phyloP scores from a whole-genome alignment of 495 filamentous ascomycete species.

The Penicillium samsonianum region DNA sequence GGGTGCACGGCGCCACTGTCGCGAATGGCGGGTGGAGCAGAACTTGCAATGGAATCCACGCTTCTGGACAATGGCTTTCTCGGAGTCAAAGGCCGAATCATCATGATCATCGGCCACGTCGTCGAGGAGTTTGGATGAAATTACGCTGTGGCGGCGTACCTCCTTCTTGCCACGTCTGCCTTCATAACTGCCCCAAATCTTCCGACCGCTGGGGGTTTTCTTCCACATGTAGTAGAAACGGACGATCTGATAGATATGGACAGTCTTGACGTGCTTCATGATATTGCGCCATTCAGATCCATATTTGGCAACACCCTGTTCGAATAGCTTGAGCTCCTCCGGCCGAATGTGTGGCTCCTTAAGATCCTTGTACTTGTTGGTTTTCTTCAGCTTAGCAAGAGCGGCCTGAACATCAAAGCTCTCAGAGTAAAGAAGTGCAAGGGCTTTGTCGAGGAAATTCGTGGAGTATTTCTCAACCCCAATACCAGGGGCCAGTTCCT shows the following conservation, averaged over 20 bases:
- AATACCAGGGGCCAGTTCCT: constrained; percentile 57
- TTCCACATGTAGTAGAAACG: constrained; percentile 99
- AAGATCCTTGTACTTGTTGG: constrained; percentile 72
- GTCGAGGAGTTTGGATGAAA: constrained; percentile 69
- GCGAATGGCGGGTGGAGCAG: constrained; percentile 73
- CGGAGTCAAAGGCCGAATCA: constrained; percentile 93
- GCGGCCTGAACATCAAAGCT: constrained; percentile 71
- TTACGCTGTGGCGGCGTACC: constrained; percentile 59
- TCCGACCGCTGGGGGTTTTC: constrained; percentile 79
- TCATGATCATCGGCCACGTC: constrained; percentile 92
- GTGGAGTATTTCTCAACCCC: constrained; percentile 71
- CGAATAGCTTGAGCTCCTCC: constrained; percentile 83
- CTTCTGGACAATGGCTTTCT: constrained; percentile 77
- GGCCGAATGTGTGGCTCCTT: constrained; percentile 80
- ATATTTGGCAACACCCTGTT: constrained; percentile 86
- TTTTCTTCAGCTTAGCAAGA: constrained; percentile 66
- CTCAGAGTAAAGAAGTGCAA: constrained; percentile 70
- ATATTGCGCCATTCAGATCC: constrained; percentile 87
- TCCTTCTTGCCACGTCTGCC: constrained; percentile 88
- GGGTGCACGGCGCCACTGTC: constrained; percentile 91
- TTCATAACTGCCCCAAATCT: constrained; percentile 87
- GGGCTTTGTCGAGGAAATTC: constrained; percentile 85
- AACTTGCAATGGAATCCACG: constrained; percentile 94
- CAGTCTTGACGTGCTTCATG: constrained; percentile 75
- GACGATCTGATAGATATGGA: constrained; percentile 74